Base-by-base conservation (phyloP, 1,284 basidiomycete species). In the Cystobasidium slooffiae region DNA sequence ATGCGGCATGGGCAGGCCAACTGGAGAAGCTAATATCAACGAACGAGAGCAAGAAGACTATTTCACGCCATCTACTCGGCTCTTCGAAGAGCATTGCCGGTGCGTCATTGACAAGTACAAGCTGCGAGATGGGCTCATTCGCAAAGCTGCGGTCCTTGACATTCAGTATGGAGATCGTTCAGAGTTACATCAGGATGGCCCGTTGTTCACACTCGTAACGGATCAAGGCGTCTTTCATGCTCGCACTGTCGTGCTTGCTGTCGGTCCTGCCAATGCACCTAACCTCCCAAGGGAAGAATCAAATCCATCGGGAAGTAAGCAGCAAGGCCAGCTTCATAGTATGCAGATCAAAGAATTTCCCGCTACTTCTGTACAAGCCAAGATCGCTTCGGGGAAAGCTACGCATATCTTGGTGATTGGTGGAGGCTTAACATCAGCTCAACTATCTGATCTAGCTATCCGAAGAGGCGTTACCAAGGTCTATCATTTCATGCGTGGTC, bases 1-100 rank as follows among this genome's bases (percentile, higher is more conserved):
- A 4, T 22, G 16, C 20, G 47, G n/a, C 12, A 18, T 22, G 65
- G 64, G 4, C 72, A 74, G 64, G 49, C 63, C 65, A 41, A 68
- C 62, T 22, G 68, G 72, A 37, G 59, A 78, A 0, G 58, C 67
- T 14, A 73, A 77, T 7, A 80, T 83, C 73, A 83, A 83, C 72
- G 83, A 83, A 74, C 76, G 83, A 9, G 80, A 81, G 59, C 78
- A 82, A 3, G 76, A 80, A 22, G 83, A 83, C 72, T 83, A 82
- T 73, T 78, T 67, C 55, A 77, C 76, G 2, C 82, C 82, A 0
- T 79, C 80, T 31, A 78, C 80, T 1, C 16, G 66, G 7, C 77
- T 83, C 8, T 83, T 83, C 62, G 70, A 75, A 12, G 70, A 77
- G 24, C 83, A 83, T 18, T 68, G 77, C 52, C 43, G 64, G 1